Evolutionary conservation across 2,329 filamentous ascomycete genomes (phyloP), one percentile per base, ranked within the genome.

Genomic region (Aspergillus sp.): DNA sequence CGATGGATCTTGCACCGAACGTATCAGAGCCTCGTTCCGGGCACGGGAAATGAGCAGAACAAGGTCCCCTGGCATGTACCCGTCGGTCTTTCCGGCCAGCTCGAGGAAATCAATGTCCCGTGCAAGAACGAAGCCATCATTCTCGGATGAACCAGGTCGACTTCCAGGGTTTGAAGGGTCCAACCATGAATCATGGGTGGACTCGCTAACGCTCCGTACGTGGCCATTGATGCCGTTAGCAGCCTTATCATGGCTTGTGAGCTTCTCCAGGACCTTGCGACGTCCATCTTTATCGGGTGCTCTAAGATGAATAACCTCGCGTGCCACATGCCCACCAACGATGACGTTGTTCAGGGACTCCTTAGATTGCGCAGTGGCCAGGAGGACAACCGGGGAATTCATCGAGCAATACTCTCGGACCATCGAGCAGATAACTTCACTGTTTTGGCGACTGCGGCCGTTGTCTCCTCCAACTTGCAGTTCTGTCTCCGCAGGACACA

Each of bases 61-160:
- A 33, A 98, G 76, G 66, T 98, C 93, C 3, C 90, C 93, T 1
- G 93, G 91, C 90, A 97, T 96, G 64, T 97, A 98, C 1, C 93
- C 93, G 63, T 98, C 93, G 0, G 91, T 97, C 57, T 91, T 85
- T 1, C 93, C 90, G 15, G 94, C 90, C 48, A 98, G 79, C 53
- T 97, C 91, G 7, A 97, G 80, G 49, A 97, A 88, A 65, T 98
- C 93, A 7, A 98, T 80, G 43, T 86, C 80, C 0, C 81, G 72
- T 49, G 90, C 86, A 5, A 95, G 73, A 1, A 84, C 70, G 59
- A 95, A 93, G 0, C 85, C 86, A 46, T 80, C 79, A 46, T 61
- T 65, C 9, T 69, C 73, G 10, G 74, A 65, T 23, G 70, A 70
- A 44, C 69, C 67, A 3, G 72, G 66, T 13, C 64, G 60, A 50